These are phyloP conservation scores for Phytophthora sojae DNA, from an alignment of 352 stramenopile species.

Conservation along the genomic window DNA sequence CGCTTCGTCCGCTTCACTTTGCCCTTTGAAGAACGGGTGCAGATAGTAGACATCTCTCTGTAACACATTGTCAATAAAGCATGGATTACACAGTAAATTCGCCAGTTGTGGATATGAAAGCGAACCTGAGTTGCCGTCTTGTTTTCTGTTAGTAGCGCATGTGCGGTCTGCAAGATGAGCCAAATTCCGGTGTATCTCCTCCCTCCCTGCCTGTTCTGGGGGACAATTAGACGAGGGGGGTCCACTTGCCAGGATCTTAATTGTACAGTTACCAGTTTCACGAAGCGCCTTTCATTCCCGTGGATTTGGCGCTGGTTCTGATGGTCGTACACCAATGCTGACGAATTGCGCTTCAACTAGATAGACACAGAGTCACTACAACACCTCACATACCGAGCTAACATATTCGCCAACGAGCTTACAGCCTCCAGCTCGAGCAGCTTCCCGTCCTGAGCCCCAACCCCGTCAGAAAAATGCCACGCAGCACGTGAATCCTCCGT, in stretches of 20 bases:
- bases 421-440: constrained; percentile 72
- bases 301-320: constrained; percentile 63
- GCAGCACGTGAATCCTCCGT: not conserved
- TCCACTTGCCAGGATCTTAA: not conserved
- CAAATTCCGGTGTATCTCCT: constrained; percentile 85
- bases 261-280: constrained; percentile 58
- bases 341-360: constrained; percentile 64
- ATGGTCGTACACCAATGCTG: constrained; percentile 70
- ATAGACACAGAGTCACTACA: constrained; percentile 31
- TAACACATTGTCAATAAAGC: not conserved
- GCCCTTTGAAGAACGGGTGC: constrained; percentile 83
- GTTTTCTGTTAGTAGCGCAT: constrained; percentile 71
- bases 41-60: constrained; percentile 89
- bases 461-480: not conserved
- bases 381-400: not conserved
- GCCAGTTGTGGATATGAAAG: not conserved
- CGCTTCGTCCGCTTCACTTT: constrained; percentile 84
- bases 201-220: constrained; percentile 68
- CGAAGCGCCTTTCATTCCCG: constrained; percentile 57
- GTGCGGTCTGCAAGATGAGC: constrained; percentile 82
- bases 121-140: constrained; percentile 85
- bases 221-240: not conserved
- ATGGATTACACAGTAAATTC: not conserved
- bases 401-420: not conserved
- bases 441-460: constrained; percentile 43